These are phyloP conservation scores for Ceratobasidium sp. DNA, from an alignment of 1,284 basidiomycete species.

Conservation along the genomic window DNA sequence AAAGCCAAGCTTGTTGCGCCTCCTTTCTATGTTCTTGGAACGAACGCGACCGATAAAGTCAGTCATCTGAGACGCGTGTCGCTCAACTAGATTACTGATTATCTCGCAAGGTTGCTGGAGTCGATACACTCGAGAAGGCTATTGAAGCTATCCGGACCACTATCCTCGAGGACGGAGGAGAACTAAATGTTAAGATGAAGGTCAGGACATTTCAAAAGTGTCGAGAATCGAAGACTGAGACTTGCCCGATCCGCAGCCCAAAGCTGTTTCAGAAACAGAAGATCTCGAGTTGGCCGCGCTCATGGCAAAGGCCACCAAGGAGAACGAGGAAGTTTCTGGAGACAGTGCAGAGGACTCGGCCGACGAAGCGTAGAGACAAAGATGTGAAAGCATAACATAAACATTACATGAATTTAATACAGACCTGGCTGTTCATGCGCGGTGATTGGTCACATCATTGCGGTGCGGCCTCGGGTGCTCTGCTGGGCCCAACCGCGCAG, in stretches of 20 bases:
- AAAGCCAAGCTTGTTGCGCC: conserved; percentile 98
- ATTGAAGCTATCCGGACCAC: conserved; percentile 88
- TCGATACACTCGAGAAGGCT: conserved; percentile 91
- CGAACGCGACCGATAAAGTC: conserved; percentile 96
- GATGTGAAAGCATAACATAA: not conserved
- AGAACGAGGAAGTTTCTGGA: conserved; percentile 93
- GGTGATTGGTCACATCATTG: not conserved
- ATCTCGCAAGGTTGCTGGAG: conserved; percentile 61
- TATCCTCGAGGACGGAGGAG: conserved; percentile 86
- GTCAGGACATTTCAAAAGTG: conserved; percentile 53
- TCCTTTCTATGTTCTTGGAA: conserved; percentile 93
- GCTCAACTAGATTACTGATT: not conserved
- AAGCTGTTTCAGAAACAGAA: conserved; percentile 96
- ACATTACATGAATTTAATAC: conserved; percentile 1
- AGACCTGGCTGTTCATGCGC: not conserved
- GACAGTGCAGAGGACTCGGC: conserved; percentile 75
- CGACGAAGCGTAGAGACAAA: conserved; percentile 47
- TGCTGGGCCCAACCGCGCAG: not conserved
- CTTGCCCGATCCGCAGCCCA: conserved; percentile 65
- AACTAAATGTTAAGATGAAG: conserved; percentile 96
- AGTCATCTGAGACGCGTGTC: conserved; percentile 40
- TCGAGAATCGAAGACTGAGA: not conserved
- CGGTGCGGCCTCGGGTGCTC: not conserved
- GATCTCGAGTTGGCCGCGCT: conserved; percentile 93
- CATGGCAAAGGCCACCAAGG: conserved; percentile 90